Percentiles rank a stretch among this genome's conserved stretches.
Evolutionary conservation across 2,329 filamentous ascomycete genomes (phyloP).

Genomic region (Ceratocystis smalleyi): DNA sequence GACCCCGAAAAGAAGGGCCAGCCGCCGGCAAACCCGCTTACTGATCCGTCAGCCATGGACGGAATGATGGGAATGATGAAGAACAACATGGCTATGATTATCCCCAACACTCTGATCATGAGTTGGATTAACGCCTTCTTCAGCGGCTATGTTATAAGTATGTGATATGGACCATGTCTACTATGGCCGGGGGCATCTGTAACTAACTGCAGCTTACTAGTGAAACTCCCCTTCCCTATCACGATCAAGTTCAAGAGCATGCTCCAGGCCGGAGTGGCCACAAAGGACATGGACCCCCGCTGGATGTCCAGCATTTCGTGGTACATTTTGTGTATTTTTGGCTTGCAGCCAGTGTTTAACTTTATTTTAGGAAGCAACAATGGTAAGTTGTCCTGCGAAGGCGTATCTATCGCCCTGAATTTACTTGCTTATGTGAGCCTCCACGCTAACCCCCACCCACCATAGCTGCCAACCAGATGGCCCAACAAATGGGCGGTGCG

Average conservation of each 20-base stretch:
- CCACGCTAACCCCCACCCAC: background rate
- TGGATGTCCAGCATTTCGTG: slow-evolving; percentile 98
- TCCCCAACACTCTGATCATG: slow-evolving; percentile 97
- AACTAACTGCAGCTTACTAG: slow-evolving; percentile 26
- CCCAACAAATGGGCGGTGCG: slow-evolving; percentile 77
- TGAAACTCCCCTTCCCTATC: slow-evolving; percentile 93
- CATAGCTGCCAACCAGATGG: slow-evolving; percentile 75
- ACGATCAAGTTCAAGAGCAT: slow-evolving; percentile 99
- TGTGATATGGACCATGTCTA: slow-evolving; percentile 14
- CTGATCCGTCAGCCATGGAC: slow-evolving; percentile 91
- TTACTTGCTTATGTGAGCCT: background rate
- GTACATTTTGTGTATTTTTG: slow-evolving; percentile 97
- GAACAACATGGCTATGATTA: slow-evolving; percentile 99
- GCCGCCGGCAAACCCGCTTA: slow-evolving; percentile 83
- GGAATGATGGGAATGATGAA: slow-evolving; percentile 99
- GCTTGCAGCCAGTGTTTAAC: slow-evolving; percentile 90
- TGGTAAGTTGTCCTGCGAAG: slow-evolving; percentile 38
- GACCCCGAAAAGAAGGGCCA: slow-evolving; percentile 75
- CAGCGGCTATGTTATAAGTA: slow-evolving; percentile 92
- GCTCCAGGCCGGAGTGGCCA: slow-evolving; percentile 93
- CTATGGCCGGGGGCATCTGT: background rate
- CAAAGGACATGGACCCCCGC: slow-evolving; percentile 85
- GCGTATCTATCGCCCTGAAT: too few relatives aligned
- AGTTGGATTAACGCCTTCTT: slow-evolving; percentile 99
- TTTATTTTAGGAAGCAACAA: slow-evolving; percentile 94